A percentile compares a stretch with the other conserved stretches of the same genome.
Evolutionary conservation across 306 rosid species (phyloP).

Genomic region (Sechiopsis laciniata): DNA sequence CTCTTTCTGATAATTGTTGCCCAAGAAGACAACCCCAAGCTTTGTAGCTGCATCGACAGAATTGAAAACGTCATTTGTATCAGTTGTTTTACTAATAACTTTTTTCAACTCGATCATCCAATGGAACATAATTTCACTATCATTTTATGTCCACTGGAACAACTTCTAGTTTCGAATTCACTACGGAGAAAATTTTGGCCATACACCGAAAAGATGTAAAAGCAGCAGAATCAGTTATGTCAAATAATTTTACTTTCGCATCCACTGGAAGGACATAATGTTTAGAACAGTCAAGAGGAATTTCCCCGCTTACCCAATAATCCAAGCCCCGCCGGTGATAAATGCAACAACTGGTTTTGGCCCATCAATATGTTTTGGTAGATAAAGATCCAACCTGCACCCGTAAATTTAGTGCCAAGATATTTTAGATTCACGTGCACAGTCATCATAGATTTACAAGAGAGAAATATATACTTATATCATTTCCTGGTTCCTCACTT

Average conservation of each 20-base stretch:
- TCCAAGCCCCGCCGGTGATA: constrained; percentile 98
- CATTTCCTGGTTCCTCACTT: constrained; percentile 35
- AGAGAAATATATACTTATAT: not conserved
- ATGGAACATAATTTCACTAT: too few species aligned
- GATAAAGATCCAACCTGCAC: constrained; percentile 81
- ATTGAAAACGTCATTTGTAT: not conserved
- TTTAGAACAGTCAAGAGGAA: not conserved
- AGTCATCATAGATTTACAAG: constrained; percentile 10
- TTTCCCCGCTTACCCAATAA: constrained; percentile 66
- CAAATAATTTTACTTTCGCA: not conserved
- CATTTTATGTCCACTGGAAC: not conserved
- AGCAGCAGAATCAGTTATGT: not conserved
- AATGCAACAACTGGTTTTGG: constrained; percentile 91
- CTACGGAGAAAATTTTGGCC: not conserved
- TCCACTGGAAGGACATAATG: not conserved
- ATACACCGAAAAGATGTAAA: not conserved
- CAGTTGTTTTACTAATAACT: not conserved
- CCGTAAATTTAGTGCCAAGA: constrained; percentile 31
- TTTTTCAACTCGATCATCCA: not conserved
- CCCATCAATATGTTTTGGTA: constrained; percentile 54
- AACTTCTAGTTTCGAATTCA: not conserved
- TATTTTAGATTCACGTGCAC: not conserved
- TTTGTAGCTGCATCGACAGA: constrained; percentile 54
- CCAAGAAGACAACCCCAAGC: constrained; percentile 99
- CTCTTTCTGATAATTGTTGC: constrained; percentile 81